A percentile compares a stretch with the other conserved stretches of the same genome.
Evolutionary conservation across 495 filamentous ascomycete species (phyloP).

Genomic region (Umbilicaria muhlenbergii): DNA sequence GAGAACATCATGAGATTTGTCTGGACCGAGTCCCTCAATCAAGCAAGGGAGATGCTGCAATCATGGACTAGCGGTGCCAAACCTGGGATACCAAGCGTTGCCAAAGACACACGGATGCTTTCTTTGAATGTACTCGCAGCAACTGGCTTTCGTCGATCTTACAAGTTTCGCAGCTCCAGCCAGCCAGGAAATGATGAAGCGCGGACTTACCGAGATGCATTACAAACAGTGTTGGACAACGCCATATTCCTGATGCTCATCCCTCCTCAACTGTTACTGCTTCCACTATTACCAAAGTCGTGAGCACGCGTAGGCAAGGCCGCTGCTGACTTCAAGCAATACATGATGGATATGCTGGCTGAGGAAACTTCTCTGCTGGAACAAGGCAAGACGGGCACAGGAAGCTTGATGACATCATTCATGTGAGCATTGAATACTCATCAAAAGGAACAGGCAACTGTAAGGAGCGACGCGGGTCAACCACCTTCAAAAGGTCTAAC

Average conservation of each 20-base stretch:
- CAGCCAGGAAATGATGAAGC: background rate
- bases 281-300: background rate
- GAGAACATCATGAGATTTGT: constrained; percentile 26
- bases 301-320: constrained; percentile 2
- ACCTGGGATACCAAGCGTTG: background rate
- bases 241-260: background rate
- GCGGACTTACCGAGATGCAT: background rate
- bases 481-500: constrained; percentile 17
- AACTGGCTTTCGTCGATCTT: background rate
- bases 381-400: background rate
- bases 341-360: constrained; percentile 10
- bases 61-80: constrained; percentile 13
- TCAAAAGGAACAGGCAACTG: background rate
- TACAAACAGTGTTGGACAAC: background rate
- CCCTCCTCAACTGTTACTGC: background rate
- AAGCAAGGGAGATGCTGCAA: constrained; percentile 23
- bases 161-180: background rate
- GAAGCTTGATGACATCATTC: constrained; percentile 1
- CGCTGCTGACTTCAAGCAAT: constrained; percentile 8
- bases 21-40: constrained; percentile 25
- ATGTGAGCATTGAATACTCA: constrained; percentile 3
- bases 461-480: no score
- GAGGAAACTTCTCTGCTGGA: background rate
- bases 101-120: background rate
- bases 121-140: constrained; percentile 1